Evolutionary conservation across 2,329 filamentous ascomycete species (phyloP).

Genomic region (Zarea fungicola): DNA sequence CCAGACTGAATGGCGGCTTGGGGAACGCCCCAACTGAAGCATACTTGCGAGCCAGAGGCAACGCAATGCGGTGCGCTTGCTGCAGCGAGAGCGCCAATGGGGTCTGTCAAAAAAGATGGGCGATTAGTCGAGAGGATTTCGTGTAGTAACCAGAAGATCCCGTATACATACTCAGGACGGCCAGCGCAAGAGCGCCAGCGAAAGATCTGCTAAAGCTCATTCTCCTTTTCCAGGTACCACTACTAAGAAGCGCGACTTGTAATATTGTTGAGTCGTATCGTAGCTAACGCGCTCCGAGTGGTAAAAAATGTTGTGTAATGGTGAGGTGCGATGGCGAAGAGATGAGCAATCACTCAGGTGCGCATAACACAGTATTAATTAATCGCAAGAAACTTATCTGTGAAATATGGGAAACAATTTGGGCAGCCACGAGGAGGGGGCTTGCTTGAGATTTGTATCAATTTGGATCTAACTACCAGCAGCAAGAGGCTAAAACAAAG

Average conservation of each 20-base stretch:
- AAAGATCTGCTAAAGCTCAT: slow-evolving; percentile 2
- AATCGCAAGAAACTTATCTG: no score
- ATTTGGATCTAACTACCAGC: neutral
- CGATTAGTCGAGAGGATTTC: neutral
- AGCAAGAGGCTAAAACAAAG: no score
- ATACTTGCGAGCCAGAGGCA: slow-evolving; percentile 34
- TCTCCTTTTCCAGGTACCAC: no score
- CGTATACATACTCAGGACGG: slow-evolving; percentile 2
- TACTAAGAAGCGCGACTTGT: no score
- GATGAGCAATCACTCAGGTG: no score
- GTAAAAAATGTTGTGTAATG: neutral
- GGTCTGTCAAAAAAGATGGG: neutral
- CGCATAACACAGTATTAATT: no score
- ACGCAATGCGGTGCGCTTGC: slow-evolving; percentile 36
- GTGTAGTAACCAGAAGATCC: neutral
- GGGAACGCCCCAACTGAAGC: slow-evolving; percentile 53
- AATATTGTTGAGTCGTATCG: no score
- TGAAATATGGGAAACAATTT: no score
- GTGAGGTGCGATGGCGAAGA: neutral
- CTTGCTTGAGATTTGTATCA: neutral
- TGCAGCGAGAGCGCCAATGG: slow-evolving; percentile 19
- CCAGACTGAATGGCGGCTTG: slow-evolving; percentile 40
- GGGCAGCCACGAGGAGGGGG: no score
- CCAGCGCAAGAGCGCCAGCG: slow-evolving; percentile 10
- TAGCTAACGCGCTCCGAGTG: no score